Evolutionary conservation across 495 filamentous ascomycete genomes (phyloP).

Genomic region (Amniculicola lignicola): DNA sequence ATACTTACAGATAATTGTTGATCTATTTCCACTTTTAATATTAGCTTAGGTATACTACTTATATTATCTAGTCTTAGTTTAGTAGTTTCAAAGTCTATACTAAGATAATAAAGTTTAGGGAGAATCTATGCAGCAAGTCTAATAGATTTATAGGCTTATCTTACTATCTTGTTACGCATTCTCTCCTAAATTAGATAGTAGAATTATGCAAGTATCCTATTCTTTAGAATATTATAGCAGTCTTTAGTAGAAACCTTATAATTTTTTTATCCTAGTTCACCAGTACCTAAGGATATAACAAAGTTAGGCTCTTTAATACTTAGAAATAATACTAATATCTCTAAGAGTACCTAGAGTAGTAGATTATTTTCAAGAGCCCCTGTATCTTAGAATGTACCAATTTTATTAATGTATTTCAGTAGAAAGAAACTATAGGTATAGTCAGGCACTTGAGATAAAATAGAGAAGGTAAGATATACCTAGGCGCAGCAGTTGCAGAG

Average conservation of each 20-base stretch:
- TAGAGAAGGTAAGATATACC: neutral
- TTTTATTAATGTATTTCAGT: slow-evolving; percentile 2
- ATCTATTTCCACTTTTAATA: slow-evolving; percentile 1
- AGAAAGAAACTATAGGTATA: neutral
- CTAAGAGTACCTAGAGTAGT: neutral
- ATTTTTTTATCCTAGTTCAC: slow-evolving; percentile 3
- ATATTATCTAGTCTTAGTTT: slow-evolving; percentile 2
- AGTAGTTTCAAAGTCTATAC: neutral
- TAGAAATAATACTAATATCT: neutral
- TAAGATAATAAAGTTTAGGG: neutral
- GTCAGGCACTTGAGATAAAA: neutral
- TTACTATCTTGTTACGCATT: neutral
- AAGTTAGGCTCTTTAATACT: slow-evolving; percentile 5
- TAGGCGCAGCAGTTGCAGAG: neutral
- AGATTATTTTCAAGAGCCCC: neutral
- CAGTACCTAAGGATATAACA: slow-evolving; percentile 8
- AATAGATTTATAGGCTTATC: neutral
- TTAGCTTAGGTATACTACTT: neutral
- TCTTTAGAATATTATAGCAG: slow-evolving; percentile 3
- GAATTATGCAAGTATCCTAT: neutral
- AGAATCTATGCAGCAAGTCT: neutral
- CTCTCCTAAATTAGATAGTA: neutral
- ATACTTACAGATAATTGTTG: slow-evolving; percentile 1
- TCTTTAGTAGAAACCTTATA: slow-evolving; percentile 2
- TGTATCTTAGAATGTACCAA: slow-evolving; percentile 4